phyloP scores from a whole-genome alignment of 306 rosid genomes.

The Astragalus membranaceus region DNA sequence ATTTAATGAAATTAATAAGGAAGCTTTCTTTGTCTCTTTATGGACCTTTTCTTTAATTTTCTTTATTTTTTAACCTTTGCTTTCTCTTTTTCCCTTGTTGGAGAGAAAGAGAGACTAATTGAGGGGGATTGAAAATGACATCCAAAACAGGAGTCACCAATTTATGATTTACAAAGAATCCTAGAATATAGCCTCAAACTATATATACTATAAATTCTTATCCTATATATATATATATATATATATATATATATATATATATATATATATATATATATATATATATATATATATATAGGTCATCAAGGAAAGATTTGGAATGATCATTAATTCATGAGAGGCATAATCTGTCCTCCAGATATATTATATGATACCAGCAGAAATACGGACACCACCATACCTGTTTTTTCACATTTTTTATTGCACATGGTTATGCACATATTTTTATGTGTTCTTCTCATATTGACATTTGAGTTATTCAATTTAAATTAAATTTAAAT shows the following conservation, averaged over 20 bases:
- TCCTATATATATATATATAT: no score
- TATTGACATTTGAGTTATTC: no score
- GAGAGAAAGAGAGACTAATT: constrained; percentile 42
- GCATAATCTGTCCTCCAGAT: neutral
- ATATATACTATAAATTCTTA: no score
- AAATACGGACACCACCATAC: no score
- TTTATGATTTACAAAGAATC: constrained; percentile 43
- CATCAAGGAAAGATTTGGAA: neutral
- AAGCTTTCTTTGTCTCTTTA: constrained; percentile 47
- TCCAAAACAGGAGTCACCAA: constrained; percentile 28
- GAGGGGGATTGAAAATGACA: constrained; percentile 65
- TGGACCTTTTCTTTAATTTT: constrained; percentile 19
- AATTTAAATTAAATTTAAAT: no score
- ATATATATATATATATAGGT: neutral
- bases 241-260: no score
- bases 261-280: no score
- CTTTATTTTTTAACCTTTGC: constrained; percentile 14
- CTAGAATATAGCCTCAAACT: constrained; percentile 37
- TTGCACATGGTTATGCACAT: no score
- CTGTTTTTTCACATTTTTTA: no score
- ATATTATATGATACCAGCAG: no score
- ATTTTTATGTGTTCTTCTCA: no score
- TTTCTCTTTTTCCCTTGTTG: constrained; percentile 22
- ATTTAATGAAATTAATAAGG: constrained; percentile 27
- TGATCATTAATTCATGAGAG: neutral